These are phyloP conservation scores for Dothistroma pini DNA, from an alignment of 2,329 filamentous ascomycete species.

Conservation along the genomic window DNA sequence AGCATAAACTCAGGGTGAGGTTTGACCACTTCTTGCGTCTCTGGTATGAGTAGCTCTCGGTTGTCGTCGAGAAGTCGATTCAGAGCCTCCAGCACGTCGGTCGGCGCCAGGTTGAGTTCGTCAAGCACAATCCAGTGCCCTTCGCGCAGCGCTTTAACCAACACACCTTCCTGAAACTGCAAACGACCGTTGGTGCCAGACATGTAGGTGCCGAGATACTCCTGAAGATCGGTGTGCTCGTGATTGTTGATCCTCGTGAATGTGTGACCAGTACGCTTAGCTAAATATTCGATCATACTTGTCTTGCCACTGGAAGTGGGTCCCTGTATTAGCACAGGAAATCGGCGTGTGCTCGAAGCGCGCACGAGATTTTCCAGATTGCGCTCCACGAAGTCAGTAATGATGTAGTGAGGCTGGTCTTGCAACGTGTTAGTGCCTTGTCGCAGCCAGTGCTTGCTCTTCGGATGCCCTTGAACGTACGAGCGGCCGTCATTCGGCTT, in stretches of 20 bases:
- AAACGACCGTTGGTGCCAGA: slow-evolving; percentile 82
- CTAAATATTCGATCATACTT: slow-evolving; percentile 98
- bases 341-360: slow-evolving; percentile 85
- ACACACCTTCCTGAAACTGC: slow-evolving; percentile 84
- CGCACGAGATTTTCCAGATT: slow-evolving; percentile 93
- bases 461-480: slow-evolving; percentile 61
- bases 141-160: slow-evolving; percentile 87
- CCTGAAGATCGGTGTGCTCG: slow-evolving; percentile 96
- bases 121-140: slow-evolving; percentile 98
- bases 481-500: slow-evolving; percentile 70
- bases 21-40: slow-evolving; percentile 89
- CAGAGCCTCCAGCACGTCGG: slow-evolving; percentile 91
- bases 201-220: slow-evolving; percentile 93
- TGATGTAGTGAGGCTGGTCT: slow-evolving; percentile 86
- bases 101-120: slow-evolving; percentile 93
- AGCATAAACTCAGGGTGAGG: slow-evolving; percentile 96
- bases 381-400: slow-evolving; percentile 89
- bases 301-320: slow-evolving; percentile 98
- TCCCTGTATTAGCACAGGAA: slow-evolving; percentile 92
- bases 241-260: slow-evolving; percentile 99
- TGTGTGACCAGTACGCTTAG: slow-evolving; percentile 93
- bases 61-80: slow-evolving; percentile 97
- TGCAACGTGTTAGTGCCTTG: slow-evolving; percentile 65
- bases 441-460: slow-evolving; percentile 63
- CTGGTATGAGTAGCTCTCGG: slow-evolving; percentile 87